These are phyloP conservation scores for Quercus tomentella DNA, from an alignment of 331 rosid genomes.

Conservation along the genomic window DNA sequence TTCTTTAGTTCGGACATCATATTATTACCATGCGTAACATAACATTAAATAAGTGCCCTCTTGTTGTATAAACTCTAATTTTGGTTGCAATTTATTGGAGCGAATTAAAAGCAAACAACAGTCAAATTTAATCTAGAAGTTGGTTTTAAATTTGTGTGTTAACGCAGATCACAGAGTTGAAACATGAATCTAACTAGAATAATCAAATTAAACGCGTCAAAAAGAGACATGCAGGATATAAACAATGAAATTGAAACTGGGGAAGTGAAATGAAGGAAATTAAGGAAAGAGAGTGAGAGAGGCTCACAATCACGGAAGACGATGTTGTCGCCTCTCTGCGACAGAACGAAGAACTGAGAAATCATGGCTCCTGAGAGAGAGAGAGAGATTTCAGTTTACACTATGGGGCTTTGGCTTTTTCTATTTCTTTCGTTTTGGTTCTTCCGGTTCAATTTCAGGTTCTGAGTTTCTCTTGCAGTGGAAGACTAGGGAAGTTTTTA, in stretches of 20 bases:
- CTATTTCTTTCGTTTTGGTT: background rate
- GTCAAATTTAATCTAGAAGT: no score
- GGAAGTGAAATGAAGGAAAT: background rate
- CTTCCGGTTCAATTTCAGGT: background rate
- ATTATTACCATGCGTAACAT: no score
- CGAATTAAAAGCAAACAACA: no score
- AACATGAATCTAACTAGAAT: background rate
- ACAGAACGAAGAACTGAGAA: constrained; percentile 83
- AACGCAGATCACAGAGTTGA: background rate
- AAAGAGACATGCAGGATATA: background rate
- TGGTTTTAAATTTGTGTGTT: no score
- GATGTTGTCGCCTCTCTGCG: constrained; percentile 83
- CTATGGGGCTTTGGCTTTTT: background rate
- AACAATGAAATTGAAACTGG: background rate
- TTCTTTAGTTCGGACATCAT: background rate
- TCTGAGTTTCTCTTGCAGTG: background rate
- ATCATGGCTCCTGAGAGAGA: constrained; percentile 39
- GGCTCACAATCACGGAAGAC: constrained; percentile 76
- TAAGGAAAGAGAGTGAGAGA: background rate
- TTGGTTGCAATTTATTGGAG: no score
- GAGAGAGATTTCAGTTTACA: no score
- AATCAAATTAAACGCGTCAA: background rate
- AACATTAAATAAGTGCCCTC: no score
- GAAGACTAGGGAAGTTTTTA: background rate
- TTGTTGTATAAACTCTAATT: no score